phyloP scores from a whole-genome alignment of 2,329 filamentous ascomycete genomes.

The Penicillium sclerotiorum region DNA sequence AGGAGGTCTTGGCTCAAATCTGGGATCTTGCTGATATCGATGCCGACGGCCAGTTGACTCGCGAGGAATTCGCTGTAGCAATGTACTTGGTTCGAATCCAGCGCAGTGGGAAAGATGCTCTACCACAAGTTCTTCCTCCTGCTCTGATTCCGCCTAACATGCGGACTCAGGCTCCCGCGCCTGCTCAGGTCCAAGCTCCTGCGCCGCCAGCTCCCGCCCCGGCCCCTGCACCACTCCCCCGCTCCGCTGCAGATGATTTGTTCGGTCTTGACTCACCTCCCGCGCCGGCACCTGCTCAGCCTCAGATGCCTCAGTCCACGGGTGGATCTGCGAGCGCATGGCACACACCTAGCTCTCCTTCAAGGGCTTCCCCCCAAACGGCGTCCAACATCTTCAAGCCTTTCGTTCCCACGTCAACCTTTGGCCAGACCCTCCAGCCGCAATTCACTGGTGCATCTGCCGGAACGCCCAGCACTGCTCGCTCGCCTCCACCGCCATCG shows the following conservation, averaged over 20 bases:
- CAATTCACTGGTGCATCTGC: slow-evolving; percentile 71
- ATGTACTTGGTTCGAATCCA: slow-evolving; percentile 97
- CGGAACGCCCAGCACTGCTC: slow-evolving; percentile 31
- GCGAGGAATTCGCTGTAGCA: slow-evolving; percentile 93
- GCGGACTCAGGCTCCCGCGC: slow-evolving; percentile 56
- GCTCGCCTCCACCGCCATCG: slow-evolving; percentile 56
- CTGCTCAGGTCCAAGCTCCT: slow-evolving; percentile 47
- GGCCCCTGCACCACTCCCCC: slow-evolving; percentile 51
- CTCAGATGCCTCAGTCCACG: slow-evolving; percentile 67
- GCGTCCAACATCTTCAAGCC: slow-evolving; percentile 72
- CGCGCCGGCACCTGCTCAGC: slow-evolving; percentile 54
- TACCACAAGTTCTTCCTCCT: slow-evolving; percentile 77
- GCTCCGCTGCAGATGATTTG: slow-evolving; percentile 87
- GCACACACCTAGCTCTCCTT: slow-evolving; percentile 58
- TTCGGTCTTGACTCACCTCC: slow-evolving; percentile 80
- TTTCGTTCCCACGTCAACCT: slow-evolving; percentile 89
- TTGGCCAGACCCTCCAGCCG: slow-evolving; percentile 78
- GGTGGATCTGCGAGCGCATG: slow-evolving; percentile 66
- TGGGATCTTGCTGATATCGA: slow-evolving; percentile 97
- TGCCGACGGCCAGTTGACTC: slow-evolving; percentile 79
- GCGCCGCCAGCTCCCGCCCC: slow-evolving; percentile 40
- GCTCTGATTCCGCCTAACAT: slow-evolving; percentile 85
- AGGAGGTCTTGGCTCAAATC: slow-evolving; percentile 88
- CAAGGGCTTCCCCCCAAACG: slow-evolving; percentile 37
- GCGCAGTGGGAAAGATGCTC: slow-evolving; percentile 68